These are phyloP conservation scores for Penicillium fimorum DNA, from an alignment of 495 filamentous ascomycete species.

Conservation along the genomic window DNA sequence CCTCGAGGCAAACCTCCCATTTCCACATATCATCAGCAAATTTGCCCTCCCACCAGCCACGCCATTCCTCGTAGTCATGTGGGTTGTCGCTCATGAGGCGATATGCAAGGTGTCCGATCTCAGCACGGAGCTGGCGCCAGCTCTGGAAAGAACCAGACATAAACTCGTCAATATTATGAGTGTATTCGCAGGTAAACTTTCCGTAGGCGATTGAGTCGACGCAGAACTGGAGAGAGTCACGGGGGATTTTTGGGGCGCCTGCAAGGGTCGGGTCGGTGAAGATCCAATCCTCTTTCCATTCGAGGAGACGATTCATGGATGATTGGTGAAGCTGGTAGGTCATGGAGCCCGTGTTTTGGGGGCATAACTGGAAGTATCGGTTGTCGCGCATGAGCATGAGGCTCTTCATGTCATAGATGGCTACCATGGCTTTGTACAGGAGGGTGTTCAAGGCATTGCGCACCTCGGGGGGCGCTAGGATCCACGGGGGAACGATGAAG, in stretches of 20 bases:
- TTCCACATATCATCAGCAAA: constrained; percentile 27
- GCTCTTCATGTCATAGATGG: constrained; percentile 14
- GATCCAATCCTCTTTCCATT: constrained; percentile 20
- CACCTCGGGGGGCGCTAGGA: constrained; percentile 8
- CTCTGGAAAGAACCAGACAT: constrained; percentile 5
- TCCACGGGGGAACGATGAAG: constrained; percentile 11
- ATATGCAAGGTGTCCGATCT: background rate
- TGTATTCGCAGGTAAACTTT: constrained; percentile 9
- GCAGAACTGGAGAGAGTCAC: constrained; percentile 8
- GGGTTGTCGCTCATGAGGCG: constrained; percentile 8
- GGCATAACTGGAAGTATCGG: constrained; percentile 25
- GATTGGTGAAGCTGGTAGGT: constrained; percentile 9
- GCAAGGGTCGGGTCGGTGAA: constrained; percentile 17
- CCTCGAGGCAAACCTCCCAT: constrained; percentile 22
- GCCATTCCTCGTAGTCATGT: constrained; percentile 21
- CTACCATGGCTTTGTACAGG: constrained; percentile 3
- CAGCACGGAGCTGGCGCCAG: constrained; percentile 4
- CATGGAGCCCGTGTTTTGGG: background rate
- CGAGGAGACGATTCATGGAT: constrained; percentile 24
- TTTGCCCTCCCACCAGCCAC: constrained; percentile 20
- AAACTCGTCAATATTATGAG: constrained; percentile 7
- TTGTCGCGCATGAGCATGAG: constrained; percentile 1
- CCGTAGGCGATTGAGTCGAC: constrained; percentile 20
- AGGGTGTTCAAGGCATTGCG: background rate
- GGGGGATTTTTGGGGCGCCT: constrained; percentile 22